Evolutionary conservation across 2,329 filamentous ascomycete genomes (phyloP).

Genomic region (Monosporascus sp.): DNA sequence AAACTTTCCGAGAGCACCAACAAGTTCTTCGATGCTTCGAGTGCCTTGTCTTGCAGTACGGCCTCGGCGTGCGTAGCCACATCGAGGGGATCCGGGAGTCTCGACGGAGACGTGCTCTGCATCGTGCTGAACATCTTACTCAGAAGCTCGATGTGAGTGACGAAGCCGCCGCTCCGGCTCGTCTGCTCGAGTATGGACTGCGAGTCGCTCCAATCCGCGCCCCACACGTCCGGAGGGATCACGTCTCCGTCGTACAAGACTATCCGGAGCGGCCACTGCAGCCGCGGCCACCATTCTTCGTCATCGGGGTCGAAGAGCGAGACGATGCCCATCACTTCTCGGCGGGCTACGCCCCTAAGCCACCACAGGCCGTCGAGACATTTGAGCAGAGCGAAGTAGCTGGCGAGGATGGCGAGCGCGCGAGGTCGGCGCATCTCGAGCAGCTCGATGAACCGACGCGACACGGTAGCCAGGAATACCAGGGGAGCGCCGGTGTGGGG

Average conservation of each 20-base stretch:
- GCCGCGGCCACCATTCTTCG: slow-evolving; percentile 52
- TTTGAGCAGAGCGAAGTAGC: slow-evolving; percentile 62
- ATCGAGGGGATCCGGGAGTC: slow-evolving; percentile 15
- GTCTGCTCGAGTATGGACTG: slow-evolving; percentile 29
- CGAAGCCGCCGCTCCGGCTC: slow-evolving; percentile 27
- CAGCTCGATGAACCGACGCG: slow-evolving; percentile 54
- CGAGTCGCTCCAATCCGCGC: slow-evolving; percentile 43
- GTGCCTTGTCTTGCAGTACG: slow-evolving; percentile 4
- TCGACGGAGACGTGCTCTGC: slow-evolving; percentile 19
- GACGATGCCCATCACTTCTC: slow-evolving; percentile 60
- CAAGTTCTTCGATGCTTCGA: background rate
- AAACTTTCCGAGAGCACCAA: slow-evolving; percentile 3
- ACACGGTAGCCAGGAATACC: slow-evolving; percentile 60
- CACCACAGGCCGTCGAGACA: slow-evolving; percentile 62
- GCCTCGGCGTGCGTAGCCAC: slow-evolving; percentile 6
- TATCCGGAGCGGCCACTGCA: slow-evolving; percentile 57
- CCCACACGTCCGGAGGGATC: slow-evolving; percentile 54
- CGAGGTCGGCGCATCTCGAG: slow-evolving; percentile 55
- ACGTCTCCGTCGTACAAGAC: slow-evolving; percentile 49
- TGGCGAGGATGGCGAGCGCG: slow-evolving; percentile 58
- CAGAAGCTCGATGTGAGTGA: slow-evolving; percentile 42
- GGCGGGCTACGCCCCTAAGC: slow-evolving; percentile 60
- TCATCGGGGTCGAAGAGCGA: slow-evolving; percentile 54
- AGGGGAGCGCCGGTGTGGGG: slow-evolving; percentile 54
- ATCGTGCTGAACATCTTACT: slow-evolving; percentile 33